Percentiles rank a stretch among this genome's conserved stretches.
Conservation (phyloP, 176 grass and related monocot genomes). For the Zea luxurians region DNA sequence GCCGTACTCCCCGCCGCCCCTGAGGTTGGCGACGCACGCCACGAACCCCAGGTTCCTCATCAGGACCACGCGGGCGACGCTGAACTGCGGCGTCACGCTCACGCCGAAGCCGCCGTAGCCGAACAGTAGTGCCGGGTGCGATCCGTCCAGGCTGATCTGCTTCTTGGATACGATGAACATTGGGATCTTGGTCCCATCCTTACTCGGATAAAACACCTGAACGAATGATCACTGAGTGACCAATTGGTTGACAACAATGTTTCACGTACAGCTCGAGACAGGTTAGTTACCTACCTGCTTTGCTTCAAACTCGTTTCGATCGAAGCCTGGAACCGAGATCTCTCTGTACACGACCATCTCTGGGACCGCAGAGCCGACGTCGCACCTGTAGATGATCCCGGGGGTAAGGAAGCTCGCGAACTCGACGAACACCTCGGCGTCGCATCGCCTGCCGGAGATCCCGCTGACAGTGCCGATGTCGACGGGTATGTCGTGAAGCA, state of each 20-base stretch:
- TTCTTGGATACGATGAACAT: constrained; percentile 84
- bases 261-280: no score
- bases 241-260: no score
- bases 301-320: constrained; percentile 64
- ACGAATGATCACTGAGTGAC: no score
- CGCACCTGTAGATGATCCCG: constrained; percentile 74
- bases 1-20: constrained; percentile 92
- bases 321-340: constrained; percentile 64
- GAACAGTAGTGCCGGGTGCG: constrained; percentile 66
- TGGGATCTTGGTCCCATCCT: constrained; percentile 80
- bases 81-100: constrained; percentile 80
- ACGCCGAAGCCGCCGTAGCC: constrained; percentile 86
- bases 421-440: constrained; percentile 72
- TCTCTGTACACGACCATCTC: constrained; percentile 77
- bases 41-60: constrained; percentile 67
- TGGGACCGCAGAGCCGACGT: constrained; percentile 51
- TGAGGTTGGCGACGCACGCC: constrained; percentile 76
- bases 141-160: constrained; percentile 60
- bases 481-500: constrained; percentile 65
- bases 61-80: constrained; percentile 59
- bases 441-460: constrained; percentile 57
- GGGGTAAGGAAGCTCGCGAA: constrained; percentile 91
- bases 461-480: constrained; percentile 82
- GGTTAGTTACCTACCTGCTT: constrained; percentile 53
- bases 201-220: constrained; percentile 71